phyloP scores from a whole-genome alignment of 2,329 filamentous ascomycete genomes.

The Penicillium nordicum region DNA sequence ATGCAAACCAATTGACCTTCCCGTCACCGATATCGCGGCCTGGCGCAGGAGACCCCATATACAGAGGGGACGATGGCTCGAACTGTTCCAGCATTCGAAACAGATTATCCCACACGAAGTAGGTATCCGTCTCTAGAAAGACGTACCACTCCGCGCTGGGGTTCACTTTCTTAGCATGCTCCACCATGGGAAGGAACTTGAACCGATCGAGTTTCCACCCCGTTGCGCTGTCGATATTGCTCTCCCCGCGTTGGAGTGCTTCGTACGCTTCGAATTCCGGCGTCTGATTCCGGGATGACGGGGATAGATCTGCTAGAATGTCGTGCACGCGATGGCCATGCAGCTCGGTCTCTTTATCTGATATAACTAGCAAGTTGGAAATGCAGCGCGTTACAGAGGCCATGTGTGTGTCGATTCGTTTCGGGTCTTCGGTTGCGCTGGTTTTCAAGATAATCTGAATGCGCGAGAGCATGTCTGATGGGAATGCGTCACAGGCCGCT shows the following conservation, averaged over 20 bases:
- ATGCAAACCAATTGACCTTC: constrained; percentile 44
- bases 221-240: constrained; percentile 33
- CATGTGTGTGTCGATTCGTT: constrained; percentile 48
- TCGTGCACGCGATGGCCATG: constrained; percentile 46
- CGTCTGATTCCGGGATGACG: constrained; percentile 35
- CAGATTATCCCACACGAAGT: constrained; percentile 44
- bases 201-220: constrained; percentile 57
- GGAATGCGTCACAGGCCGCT: constrained; percentile 24
- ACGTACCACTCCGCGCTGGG: constrained; percentile 54
- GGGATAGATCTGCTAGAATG: constrained; percentile 47
- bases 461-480: constrained; percentile 39
- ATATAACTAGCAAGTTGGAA: constrained; percentile 14
- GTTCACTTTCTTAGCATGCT: constrained; percentile 48
- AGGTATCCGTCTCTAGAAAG: constrained; percentile 57
- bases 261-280: constrained; percentile 44
- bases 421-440: constrained; percentile 44
- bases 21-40: constrained; percentile 26
- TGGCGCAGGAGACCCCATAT: constrained; percentile 51
- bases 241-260: constrained; percentile 37
- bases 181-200: constrained; percentile 57
- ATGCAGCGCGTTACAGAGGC: constrained; percentile 30
- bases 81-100: constrained; percentile 51
- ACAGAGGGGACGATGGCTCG: constrained; percentile 45
- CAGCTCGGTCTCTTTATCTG: constrained; percentile 46
- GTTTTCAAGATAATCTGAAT: constrained; percentile 51